These are phyloP conservation scores for Kodamaea laetipori DNA, from an alignment of 805 yeast species.

Conservation along the genomic window DNA sequence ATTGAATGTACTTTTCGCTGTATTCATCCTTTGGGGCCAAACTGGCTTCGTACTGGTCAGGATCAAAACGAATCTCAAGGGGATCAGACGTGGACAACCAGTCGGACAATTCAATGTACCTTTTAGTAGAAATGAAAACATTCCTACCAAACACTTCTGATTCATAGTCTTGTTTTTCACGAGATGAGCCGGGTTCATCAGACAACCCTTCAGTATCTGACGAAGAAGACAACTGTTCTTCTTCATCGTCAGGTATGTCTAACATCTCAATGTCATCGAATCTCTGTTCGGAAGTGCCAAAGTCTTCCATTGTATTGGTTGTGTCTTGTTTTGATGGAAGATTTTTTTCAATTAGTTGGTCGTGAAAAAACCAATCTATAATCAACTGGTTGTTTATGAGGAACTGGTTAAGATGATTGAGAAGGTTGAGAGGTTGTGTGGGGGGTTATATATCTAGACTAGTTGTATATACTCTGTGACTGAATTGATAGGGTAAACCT, in stretches of 20 bases:
- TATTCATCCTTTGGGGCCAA: conserved; percentile 36
- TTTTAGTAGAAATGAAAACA: conserved; percentile 18
- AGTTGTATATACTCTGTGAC: too few species aligned
- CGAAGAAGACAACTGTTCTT: conserved; percentile 16
- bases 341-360: conserved; percentile 4
- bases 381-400: background rate
- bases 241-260: conserved; percentile 41
- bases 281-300: conserved; percentile 7
- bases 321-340: conserved; percentile 1
- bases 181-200: conserved; percentile 13
- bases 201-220: conserved; percentile 23
- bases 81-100: conserved; percentile 44
- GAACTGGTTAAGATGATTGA: background rate
- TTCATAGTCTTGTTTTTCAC: conserved; percentile 5
- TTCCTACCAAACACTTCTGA: conserved; percentile 5
- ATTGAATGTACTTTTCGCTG: conserved; percentile 45
- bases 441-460: too few species aligned
- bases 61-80: conserved; percentile 42
- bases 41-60: conserved; percentile 41
- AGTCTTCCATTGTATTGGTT: conserved; percentile 4
- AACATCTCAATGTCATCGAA: conserved; percentile 46
- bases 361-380: background rate
- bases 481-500: too few species aligned
- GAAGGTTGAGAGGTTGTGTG: too few species aligned
- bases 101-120: conserved; percentile 46